Evolutionary conservation across 176 grass and related monocot genomes (phyloP).

Genomic region (Miscanthus lutarioriparius): DNA sequence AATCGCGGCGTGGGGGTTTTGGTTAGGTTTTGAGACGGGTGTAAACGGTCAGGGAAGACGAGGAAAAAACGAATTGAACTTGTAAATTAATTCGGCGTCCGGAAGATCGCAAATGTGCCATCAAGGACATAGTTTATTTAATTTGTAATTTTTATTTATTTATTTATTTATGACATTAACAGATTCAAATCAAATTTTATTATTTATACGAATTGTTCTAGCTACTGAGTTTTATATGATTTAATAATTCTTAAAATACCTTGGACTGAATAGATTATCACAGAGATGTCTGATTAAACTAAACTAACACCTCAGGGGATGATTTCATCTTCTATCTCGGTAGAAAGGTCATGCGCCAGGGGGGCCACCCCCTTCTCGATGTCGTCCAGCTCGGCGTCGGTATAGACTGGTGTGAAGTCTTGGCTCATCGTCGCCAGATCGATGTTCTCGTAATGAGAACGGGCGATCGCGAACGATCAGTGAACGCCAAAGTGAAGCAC

Average conservation of each 20-base stretch:
- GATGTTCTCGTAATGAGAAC: no score
- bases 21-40: slow-evolving; percentile 38
- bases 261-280: background rate
- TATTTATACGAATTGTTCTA: background rate
- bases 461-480: no score
- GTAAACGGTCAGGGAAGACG: background rate
- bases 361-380: no score
- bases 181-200: background rate
- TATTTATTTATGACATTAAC: background rate
- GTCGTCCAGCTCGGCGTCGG: no score
- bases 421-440: no score
- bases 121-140: background rate
- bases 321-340: no score
- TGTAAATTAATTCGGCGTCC: background rate
- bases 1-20: background rate
- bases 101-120: background rate
- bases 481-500: no score
- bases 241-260: background rate
- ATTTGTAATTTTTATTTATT: background rate
- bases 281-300: background rate
- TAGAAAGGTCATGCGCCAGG: no score
- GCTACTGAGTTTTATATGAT: background rate
- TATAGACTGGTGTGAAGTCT: no score
- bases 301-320: no score
- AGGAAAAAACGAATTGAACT: background rate